phyloP scores from a whole-genome alignment of 1,284 basidiomycete species.

The Trichosporon sp. region DNA sequence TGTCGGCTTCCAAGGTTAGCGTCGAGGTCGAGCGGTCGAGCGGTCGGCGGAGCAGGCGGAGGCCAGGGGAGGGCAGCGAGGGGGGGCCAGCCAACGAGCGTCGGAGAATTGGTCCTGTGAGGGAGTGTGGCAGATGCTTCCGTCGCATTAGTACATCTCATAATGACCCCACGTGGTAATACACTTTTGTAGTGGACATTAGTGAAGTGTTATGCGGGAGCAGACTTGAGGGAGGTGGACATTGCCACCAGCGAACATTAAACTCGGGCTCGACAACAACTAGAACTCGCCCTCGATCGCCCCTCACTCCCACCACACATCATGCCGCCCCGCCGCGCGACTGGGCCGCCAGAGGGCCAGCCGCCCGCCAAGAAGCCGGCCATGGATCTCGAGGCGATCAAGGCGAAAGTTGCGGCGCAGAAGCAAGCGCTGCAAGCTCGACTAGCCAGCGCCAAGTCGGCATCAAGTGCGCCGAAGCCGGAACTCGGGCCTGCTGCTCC shows the following conservation, averaged over 20 bases:
- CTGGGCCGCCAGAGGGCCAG: constrained; percentile 18
- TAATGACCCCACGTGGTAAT: neutral
- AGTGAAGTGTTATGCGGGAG: neutral
- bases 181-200: neutral
- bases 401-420: constrained; percentile 75
- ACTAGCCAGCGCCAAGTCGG: constrained; percentile 40
- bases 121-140: neutral
- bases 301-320: neutral
- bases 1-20: neutral
- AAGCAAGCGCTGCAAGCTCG: constrained; percentile 66
- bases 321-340: constrained; percentile 10
- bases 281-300: neutral
- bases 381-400: constrained; percentile 30
- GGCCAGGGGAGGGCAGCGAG: neutral
- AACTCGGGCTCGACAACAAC: neutral
- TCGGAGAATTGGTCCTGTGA: neutral
- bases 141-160: neutral
- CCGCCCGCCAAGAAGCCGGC: constrained; percentile 21
- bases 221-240: neutral
- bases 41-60: neutral
- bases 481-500: neutral
- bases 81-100: neutral
- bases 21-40: neutral
- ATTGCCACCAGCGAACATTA: neutral
- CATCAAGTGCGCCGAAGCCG: constrained; percentile 36